phyloP scores from a whole-genome alignment of 352 stramenopile genomes.

The Phytopythium kandeliae region DNA sequence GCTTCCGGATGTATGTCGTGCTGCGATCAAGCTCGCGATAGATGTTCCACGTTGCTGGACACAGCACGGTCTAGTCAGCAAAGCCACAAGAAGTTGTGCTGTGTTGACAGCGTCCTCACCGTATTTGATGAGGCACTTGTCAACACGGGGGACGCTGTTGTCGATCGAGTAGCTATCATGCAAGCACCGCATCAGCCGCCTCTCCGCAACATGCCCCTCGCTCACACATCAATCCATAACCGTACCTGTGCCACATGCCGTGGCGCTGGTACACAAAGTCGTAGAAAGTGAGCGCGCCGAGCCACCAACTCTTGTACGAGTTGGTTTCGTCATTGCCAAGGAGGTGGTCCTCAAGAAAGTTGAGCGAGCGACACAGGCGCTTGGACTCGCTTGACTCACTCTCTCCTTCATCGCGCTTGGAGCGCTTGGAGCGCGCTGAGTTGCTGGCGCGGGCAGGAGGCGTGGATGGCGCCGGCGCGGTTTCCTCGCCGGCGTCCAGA shows the following conservation, averaged over 20 bases:
- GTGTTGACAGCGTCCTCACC: constrained; percentile 15
- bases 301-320: constrained; percentile 86
- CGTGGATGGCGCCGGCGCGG: constrained; percentile 2
- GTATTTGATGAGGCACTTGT: constrained; percentile 67
- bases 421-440: constrained; percentile 22
- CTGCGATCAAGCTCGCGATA: constrained; percentile 81
- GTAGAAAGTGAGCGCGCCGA: constrained; percentile 75
- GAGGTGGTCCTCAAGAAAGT: constrained; percentile 70
- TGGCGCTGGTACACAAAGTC: constrained; percentile 85
- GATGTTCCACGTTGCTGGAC: constrained; percentile 72
- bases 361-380: constrained; percentile 49
- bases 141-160: constrained; percentile 61
- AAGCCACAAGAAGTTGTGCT: neutral
- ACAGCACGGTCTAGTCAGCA: neutral
- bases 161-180: constrained; percentile 56
- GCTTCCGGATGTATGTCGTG: constrained; percentile 76
- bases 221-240: neutral
- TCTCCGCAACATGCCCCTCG: neutral
- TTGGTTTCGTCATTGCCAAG: constrained; percentile 62
- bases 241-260: constrained; percentile 73
- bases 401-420: constrained; percentile 24
- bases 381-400: constrained; percentile 23
- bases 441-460: constrained; percentile 10
- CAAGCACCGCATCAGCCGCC: neutral
- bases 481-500: constrained; percentile 13